These are phyloP conservation scores for Ophiostoma fasciatum DNA, from an alignment of 2,329 filamentous ascomycete genomes.

Conservation along the genomic window DNA sequence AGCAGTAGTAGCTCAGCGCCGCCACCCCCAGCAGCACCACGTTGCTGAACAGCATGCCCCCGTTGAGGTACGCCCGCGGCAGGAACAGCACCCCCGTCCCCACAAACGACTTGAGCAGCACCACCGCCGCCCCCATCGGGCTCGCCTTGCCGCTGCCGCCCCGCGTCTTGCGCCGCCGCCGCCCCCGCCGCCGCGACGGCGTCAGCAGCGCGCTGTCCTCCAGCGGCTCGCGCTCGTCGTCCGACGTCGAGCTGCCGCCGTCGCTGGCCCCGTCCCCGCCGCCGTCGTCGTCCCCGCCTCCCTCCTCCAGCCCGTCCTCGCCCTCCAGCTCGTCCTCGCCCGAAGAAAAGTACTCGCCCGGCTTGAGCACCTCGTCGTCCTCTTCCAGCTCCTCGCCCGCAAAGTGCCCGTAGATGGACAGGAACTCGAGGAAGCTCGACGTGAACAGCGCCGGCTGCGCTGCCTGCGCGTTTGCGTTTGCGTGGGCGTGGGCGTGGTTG, in stretches of 20 bases:
- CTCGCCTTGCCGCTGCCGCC: constrained; percentile 62
- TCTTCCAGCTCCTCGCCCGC: constrained; percentile 94
- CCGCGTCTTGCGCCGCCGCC: constrained; percentile 62
- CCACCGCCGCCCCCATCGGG: constrained; percentile 62
- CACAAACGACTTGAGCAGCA: constrained; percentile 94
- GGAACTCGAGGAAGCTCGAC: constrained; percentile 86
- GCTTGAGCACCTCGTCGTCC: constrained; percentile 76
- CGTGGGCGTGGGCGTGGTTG: background rate
- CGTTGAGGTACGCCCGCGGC: constrained; percentile 84
- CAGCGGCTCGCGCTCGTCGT: constrained; percentile 63
- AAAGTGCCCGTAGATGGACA: constrained; percentile 93
- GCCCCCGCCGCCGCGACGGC: constrained; percentile 56
- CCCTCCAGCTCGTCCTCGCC: constrained; percentile 35
- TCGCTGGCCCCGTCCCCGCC: constrained; percentile 27
- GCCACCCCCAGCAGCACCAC: constrained; percentile 77
- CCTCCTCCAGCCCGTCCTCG: constrained; percentile 13
- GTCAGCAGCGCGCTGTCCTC: constrained; percentile 77
- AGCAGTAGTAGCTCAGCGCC: constrained; percentile 87
- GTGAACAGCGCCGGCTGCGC: constrained; percentile 56
- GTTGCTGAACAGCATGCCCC: constrained; percentile 95
- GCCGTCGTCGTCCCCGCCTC: constrained; percentile 35
- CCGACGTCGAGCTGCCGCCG: constrained; percentile 13
- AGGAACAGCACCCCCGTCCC: constrained; percentile 91
- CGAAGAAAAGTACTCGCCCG: constrained; percentile 84
- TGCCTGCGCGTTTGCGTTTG: too few species aligned